Conservation (phyloP, 2,329 filamentous ascomycete genomes). For the Phialocephala sp. region DNA sequence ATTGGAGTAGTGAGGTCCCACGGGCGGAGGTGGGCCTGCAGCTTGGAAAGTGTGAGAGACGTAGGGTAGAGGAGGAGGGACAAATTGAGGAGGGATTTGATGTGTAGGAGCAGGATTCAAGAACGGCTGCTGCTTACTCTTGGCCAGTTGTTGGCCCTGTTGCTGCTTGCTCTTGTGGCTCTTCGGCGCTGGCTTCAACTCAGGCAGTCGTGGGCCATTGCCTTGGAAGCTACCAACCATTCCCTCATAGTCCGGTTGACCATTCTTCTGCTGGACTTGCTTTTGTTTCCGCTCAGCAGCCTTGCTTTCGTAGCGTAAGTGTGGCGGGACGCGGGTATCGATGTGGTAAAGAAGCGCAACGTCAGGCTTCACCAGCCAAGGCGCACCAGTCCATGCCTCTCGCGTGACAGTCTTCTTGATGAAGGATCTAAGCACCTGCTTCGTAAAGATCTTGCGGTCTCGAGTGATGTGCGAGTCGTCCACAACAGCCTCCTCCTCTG, state of each 20-base stretch:
- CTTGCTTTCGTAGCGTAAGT: constrained; percentile 82
- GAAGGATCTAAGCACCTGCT: constrained; percentile 90
- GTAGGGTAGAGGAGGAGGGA: constrained; percentile 34
- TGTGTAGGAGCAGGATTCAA: constrained; percentile 42
- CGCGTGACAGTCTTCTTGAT: constrained; percentile 93
- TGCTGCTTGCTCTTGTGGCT: constrained; percentile 68
- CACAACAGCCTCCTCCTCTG: constrained; percentile 75
- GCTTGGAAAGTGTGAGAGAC: constrained; percentile 43
- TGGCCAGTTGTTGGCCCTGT: constrained; percentile 45
- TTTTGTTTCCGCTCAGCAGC: constrained; percentile 76
- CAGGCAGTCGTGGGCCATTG: constrained; percentile 65
- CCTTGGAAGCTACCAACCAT: constrained; percentile 44
- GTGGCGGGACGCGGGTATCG: constrained; percentile 81
- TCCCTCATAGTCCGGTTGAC: constrained; percentile 40
- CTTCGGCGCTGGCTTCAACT: constrained; percentile 76
- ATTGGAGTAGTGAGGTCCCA: constrained; percentile 43
- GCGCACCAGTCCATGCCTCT: constrained; percentile 94
- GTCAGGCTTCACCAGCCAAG: constrained; percentile 90
- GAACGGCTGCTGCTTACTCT: constrained; percentile 46
- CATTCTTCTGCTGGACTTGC: constrained; percentile 63
- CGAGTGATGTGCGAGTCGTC: constrained; percentile 83
- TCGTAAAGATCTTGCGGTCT: constrained; percentile 91
- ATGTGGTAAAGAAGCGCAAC: constrained; percentile 86
- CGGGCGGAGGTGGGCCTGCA: constrained; percentile 40
- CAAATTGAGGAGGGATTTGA: constrained; percentile 32